Base-by-base conservation (phyloP, 2,329 filamentous ascomycete genomes). In the Cercospora berteroae region DNA sequence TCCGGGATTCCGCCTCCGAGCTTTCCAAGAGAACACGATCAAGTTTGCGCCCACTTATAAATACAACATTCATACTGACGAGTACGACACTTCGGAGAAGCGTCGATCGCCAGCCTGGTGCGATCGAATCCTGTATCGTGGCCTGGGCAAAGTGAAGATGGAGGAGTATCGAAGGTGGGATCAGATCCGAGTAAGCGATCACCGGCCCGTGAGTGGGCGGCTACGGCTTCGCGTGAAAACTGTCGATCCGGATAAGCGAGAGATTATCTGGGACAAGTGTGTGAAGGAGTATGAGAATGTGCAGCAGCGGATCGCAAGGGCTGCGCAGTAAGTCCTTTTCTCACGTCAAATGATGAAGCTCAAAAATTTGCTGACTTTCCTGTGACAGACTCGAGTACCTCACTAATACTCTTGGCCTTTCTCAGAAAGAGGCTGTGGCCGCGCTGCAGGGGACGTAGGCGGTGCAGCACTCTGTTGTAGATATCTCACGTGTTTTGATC, bases 1-100 rank as follows among this genome's bases (percentile, higher is more conserved):
- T 74, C 93, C 94, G 0, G 91, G 89, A 0, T 97, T 98, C 81
- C 88, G 92, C 29, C 85, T 99, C 5, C 89, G 94, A 20, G 90
- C 92, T 0, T 98, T 99, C 78, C 89, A 90, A n/a, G 95, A 99
- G 80, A 85, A 90, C 64, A 91, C 91, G 0, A 97, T 99, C 74
- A 90, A 88, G 0, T 99, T 99, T 77, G 90, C 93, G 7, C 95
- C 95, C 0, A 99, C 95, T 0, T 99, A 99, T 84, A 99, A 99
- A 79, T 99, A 99, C 78, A 95, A 99, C 74, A 93, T 98, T 0
- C 94, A 94, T 16, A 96, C 93, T 0, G 94, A 98, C 76, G 90
- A 88, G 6, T 99, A 98, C 79, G 95, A 99, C 77, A 90, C 91
- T 0, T 77, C 74, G 48, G 95, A 99, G 79, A 99, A 99, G 84